A percentile compares a stretch with the other conserved stretches of the same genome.
Evolutionary conservation across 805 yeast genomes (phyloP).

Genomic region (Ogataea nonfermentans): DNA sequence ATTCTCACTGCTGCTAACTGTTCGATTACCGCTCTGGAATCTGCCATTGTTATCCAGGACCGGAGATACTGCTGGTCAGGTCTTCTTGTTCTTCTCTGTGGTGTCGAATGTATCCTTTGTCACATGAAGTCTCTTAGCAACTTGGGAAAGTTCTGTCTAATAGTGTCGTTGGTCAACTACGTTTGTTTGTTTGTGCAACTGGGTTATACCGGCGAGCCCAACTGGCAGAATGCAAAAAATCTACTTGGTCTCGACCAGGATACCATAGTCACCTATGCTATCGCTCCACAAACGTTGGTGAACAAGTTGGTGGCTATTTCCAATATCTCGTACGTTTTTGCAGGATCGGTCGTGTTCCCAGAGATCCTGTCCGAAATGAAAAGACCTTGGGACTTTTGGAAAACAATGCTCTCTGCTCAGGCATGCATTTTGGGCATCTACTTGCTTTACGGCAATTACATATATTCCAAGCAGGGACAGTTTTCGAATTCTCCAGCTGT

Average conservation of each 20-base stretch:
- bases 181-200: slow-evolving; percentile 19
- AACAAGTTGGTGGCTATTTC: slow-evolving; percentile 33
- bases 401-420: slow-evolving; percentile 46
- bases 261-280: slow-evolving; percentile 18
- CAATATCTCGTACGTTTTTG: slow-evolving; percentile 49
- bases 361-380: slow-evolving; percentile 49
- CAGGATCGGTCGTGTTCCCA: slow-evolving; percentile 47
- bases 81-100: slow-evolving; percentile 39
- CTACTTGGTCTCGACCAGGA: slow-evolving; percentile 23
- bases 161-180: slow-evolving; percentile 22
- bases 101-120: slow-evolving; percentile 40
- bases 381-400: slow-evolving; percentile 48
- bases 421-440: slow-evolving; percentile 39
- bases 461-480: slow-evolving; percentile 46
- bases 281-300: slow-evolving; percentile 33
- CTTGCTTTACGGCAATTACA: slow-evolving; percentile 42
- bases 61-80: slow-evolving; percentile 40
- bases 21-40: slow-evolving; percentile 39
- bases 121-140: slow-evolving; percentile 40
- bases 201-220: slow-evolving; percentile 21
- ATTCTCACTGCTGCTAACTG: slow-evolving; percentile 42
- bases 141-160: slow-evolving; percentile 31
- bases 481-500: slow-evolving; percentile 42
- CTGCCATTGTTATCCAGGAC: slow-evolving; percentile 38
- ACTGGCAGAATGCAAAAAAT: slow-evolving; percentile 22